A percentile compares a stretch with the other conserved stretches of the same genome.
These are phyloP conservation scores for Stagonosporopsis tanaceti DNA, from an alignment of 2,329 filamentous ascomycete genomes.

Conservation along the genomic window DNA sequence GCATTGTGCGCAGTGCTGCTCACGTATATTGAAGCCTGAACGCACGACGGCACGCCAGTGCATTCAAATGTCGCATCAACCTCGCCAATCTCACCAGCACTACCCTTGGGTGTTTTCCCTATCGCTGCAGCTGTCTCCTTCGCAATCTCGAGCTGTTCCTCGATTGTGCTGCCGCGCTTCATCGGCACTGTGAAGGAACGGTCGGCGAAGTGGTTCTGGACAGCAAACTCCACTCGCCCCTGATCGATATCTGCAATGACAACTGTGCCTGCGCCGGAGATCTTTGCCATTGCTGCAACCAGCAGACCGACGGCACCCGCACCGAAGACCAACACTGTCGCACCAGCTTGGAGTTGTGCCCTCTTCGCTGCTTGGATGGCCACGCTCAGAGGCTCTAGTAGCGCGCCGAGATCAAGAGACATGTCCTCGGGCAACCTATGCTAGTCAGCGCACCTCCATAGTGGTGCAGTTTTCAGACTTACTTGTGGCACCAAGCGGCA, in stretches of 20 bases:
- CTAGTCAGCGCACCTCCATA: conserved; percentile 13
- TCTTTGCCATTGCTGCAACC: conserved; percentile 64
- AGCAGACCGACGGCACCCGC: conserved; percentile 69
- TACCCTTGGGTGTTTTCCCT: conserved; percentile 47
- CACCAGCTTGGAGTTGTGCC: conserved; percentile 56
- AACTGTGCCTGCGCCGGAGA: conserved; percentile 62
- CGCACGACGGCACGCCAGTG: conserved; percentile 77
- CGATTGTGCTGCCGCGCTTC: conserved; percentile 57
- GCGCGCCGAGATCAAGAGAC: conserved; percentile 63
- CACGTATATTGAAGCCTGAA: conserved; percentile 77
- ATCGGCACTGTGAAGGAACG: conserved; percentile 55
- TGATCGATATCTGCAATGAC: conserved; percentile 69
- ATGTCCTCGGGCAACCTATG: conserved; percentile 59
- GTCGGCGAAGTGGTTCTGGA: conserved; percentile 59
- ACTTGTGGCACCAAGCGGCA: conserved; percentile 65
- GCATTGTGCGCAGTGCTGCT: conserved; percentile 22
- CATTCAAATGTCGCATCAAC: conserved; percentile 79
- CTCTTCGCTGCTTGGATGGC: conserved; percentile 67
- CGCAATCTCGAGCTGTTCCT: conserved; percentile 62
- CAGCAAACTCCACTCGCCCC: conserved; percentile 64
- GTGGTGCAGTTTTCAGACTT: conserved; percentile 12
- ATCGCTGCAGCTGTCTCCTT: conserved; percentile 59
- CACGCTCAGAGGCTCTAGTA: conserved; percentile 68
- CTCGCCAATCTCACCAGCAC: conserved; percentile 55
- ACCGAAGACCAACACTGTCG: conserved; percentile 65